Conservation (phyloP, 2,329 filamentous ascomycete species). For the Alternaria sp. region DNA sequence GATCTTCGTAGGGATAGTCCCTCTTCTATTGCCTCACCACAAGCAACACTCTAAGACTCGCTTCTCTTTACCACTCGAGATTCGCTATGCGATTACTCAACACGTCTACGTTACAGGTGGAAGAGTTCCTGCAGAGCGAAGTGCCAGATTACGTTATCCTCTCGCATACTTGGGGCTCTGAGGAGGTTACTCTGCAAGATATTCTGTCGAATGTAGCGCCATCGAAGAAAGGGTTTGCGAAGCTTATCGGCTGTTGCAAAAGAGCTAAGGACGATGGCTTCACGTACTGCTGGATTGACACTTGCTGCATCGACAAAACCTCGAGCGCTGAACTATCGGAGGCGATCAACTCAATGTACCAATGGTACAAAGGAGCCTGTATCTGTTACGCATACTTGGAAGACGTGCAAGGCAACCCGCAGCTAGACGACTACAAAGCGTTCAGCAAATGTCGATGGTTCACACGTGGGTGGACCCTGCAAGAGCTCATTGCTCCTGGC, state of each 20-base stretch:
- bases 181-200: constrained; percentile 29
- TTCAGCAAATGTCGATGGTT: background rate
- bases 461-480: background rate
- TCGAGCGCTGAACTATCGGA: background rate
- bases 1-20: background rate
- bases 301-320: background rate
- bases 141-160: constrained; percentile 34
- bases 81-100: background rate
- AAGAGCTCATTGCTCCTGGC: background rate
- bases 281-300: background rate
- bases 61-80: background rate
- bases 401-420: background rate
- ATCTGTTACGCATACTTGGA: background rate
- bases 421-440: background rate
- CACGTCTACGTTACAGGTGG: background rate
- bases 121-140: background rate
- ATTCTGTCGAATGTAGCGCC: background rate
- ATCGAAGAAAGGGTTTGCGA: background rate
- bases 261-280: background rate
- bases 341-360: background rate
- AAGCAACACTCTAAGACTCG: background rate
- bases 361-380: background rate
- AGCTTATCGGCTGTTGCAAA: background rate
- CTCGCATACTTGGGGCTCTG: constrained; percentile 32
- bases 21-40: background rate